Evolutionary conservation across 495 filamentous ascomycete species (phyloP).

Genomic region (Penicillium macrosclerotiorum): DNA sequence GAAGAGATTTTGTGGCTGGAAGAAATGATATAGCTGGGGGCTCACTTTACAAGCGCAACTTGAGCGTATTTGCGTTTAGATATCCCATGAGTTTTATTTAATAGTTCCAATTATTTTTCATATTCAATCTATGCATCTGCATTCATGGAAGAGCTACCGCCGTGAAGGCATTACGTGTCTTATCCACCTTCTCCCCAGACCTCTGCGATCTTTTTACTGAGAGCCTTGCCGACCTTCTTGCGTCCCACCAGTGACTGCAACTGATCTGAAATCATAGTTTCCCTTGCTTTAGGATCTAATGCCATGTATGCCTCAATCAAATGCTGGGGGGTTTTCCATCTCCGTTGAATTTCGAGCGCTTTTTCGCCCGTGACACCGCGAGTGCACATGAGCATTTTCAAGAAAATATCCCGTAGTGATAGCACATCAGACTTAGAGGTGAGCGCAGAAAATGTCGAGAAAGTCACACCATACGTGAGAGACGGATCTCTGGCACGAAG

Average conservation of each 20-base stretch:
- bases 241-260: slow-evolving; percentile 59
- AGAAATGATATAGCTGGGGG: too few relatives aligned
- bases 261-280: slow-evolving; percentile 49
- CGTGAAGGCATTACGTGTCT: too few relatives aligned
- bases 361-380: slow-evolving; percentile 77
- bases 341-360: slow-evolving; percentile 73
- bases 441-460: slow-evolving; percentile 67
- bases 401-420: slow-evolving; percentile 69
- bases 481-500: slow-evolving; percentile 48
- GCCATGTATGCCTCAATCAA: slow-evolving; percentile 66
- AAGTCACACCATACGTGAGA: slow-evolving; percentile 63
- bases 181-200: slow-evolving; percentile 57
- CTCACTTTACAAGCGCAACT: too few relatives aligned
- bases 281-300: slow-evolving; percentile 46
- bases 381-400: slow-evolving; percentile 89
- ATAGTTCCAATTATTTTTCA: not conserved
- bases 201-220: slow-evolving; percentile 71
- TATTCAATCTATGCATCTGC: not conserved
- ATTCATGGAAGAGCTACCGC: not conserved
- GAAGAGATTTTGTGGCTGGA: slow-evolving; percentile 18
- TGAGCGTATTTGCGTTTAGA: not conserved
- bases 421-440: slow-evolving; percentile 72
- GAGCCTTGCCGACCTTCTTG: slow-evolving; percentile 61
- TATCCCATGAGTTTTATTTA: not conserved
- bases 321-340: slow-evolving; percentile 69